phyloP scores from a whole-genome alignment of 495 filamentous ascomycete species.

The Hypoxylon crocopeplum region DNA sequence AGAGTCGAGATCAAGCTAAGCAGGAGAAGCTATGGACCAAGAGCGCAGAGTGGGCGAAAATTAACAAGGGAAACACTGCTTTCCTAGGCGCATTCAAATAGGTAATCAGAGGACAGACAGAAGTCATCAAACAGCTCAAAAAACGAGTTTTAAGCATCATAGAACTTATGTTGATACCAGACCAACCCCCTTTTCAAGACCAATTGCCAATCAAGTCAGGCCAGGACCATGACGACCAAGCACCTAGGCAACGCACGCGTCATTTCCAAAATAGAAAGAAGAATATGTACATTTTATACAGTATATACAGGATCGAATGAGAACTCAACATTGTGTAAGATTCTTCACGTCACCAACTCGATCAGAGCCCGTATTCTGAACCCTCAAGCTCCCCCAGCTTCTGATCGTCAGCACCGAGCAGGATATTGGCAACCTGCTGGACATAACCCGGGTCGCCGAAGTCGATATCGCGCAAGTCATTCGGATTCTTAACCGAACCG shows the following conservation, averaged over 20 bases:
- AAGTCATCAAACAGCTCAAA: too few relatives aligned
- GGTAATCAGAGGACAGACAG: too few relatives aligned
- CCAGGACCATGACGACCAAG: too few relatives aligned
- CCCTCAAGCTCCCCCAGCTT: slow-evolving; percentile 1
- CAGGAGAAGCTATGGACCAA: slow-evolving; percentile 41
- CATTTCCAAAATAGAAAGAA: too few relatives aligned
- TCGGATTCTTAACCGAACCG: not conserved
- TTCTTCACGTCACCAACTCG: not conserved
- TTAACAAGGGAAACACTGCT: slow-evolving; percentile 18
- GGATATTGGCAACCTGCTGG: slow-evolving; percentile 10
- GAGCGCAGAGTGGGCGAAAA: slow-evolving; percentile 26
- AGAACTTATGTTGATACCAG: too few relatives aligned
- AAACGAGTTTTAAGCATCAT: too few relatives aligned
- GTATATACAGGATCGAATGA: not conserved
- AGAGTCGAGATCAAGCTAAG: slow-evolving; percentile 46
- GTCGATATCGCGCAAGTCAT: not conserved
- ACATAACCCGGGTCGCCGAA: slow-evolving; percentile 3
- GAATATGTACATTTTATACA: not conserved
- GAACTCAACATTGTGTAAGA: not conserved
- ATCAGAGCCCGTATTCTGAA: slow-evolving; percentile 3
- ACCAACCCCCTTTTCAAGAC: too few relatives aligned
- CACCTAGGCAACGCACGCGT: too few relatives aligned
- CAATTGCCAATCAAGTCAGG: too few relatives aligned
- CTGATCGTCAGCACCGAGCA: slow-evolving; percentile 3
- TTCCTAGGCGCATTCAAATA: slow-evolving; percentile 2